Evolutionary conservation across 2,329 filamentous ascomycete species (phyloP).

Genomic region (Claviceps monticola): DNA sequence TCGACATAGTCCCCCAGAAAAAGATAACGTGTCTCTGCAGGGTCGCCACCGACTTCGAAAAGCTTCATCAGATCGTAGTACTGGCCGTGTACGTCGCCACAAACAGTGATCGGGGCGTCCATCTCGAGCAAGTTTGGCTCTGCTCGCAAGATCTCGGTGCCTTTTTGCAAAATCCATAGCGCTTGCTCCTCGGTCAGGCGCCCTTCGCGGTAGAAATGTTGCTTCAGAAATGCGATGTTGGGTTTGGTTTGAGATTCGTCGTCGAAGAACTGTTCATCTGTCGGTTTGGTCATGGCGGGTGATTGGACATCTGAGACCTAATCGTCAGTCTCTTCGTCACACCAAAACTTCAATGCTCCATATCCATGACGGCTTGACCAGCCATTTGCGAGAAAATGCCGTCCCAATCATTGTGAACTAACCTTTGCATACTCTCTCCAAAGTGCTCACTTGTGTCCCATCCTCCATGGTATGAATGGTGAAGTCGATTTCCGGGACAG

Average conservation of each 20-base stretch:
- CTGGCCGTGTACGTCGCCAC: conserved; percentile 95
- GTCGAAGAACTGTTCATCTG: conserved; percentile 88
- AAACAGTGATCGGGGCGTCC: conserved; percentile 98
- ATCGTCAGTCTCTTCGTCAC: conserved; percentile 6
- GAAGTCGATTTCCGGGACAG: conserved; percentile 95
- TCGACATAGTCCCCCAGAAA: conserved; percentile 98
- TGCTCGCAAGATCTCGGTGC: conserved; percentile 71
- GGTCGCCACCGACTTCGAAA: conserved; percentile 95
- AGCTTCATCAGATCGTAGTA: conserved; percentile 99
- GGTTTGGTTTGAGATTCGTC: conserved; percentile 78
- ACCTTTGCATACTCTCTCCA: conserved; percentile 98
- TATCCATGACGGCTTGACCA: neutral
- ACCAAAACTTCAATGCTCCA: neutral
- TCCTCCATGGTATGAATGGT: conserved; percentile 98
- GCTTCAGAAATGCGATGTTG: conserved; percentile 86
- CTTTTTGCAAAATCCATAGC: conserved; percentile 82
- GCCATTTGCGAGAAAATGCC: neutral
- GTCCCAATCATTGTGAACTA: conserved; percentile 17
- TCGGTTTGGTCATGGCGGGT: conserved; percentile 82
- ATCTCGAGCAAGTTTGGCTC: conserved; percentile 97
- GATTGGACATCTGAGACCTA: conserved; percentile 73
- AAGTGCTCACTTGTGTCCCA: conserved; percentile 83
- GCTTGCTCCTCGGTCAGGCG: conserved; percentile 95
- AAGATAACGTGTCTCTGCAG: conserved; percentile 88
- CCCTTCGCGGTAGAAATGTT: conserved; percentile 96